A percentile compares a stretch with the other conserved stretches of the same genome.
These are phyloP conservation scores for Pythium aquatile DNA, from an alignment of 352 stramenopile genomes.

Conservation along the genomic window DNA sequence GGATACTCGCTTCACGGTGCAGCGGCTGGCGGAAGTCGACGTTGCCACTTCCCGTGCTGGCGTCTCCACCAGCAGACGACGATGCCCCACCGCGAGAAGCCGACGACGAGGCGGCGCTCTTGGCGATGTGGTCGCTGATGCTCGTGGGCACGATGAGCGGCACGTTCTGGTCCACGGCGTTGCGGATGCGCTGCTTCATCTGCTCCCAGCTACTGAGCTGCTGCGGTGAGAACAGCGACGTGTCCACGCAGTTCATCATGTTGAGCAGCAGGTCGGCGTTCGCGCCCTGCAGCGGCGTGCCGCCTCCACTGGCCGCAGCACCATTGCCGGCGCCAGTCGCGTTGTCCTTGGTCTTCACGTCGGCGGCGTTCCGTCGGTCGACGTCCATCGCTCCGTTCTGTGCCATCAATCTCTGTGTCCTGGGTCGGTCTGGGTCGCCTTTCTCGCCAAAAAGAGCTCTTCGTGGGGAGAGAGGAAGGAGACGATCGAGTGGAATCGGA, in stretches of 20 bases:
- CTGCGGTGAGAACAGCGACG: constrained; percentile 68
- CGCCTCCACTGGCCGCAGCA: constrained; percentile 29
- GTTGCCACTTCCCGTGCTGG: constrained; percentile 10
- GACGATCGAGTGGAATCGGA: not conserved
- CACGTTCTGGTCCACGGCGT: constrained; percentile 47
- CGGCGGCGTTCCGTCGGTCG: constrained; percentile 6
- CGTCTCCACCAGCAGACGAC: not conserved
- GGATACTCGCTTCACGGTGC: constrained; percentile 73
- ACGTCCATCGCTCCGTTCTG: constrained; percentile 20
- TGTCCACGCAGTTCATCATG: constrained; percentile 89
- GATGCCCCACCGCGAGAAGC: not conserved
- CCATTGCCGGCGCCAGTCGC: not conserved
- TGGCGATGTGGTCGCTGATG: constrained; percentile 23
- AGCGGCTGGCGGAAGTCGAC: constrained; percentile 53
- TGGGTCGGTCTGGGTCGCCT: not conserved
- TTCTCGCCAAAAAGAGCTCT: not conserved
- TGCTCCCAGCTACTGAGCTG: constrained; percentile 78
- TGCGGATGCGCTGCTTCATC: constrained; percentile 66
- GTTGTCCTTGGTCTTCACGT: constrained; percentile 17
- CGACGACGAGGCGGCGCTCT: constrained; percentile 5
- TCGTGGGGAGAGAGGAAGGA: not conserved
- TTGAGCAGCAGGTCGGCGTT: constrained; percentile 74
- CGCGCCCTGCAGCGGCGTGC: constrained; percentile 30
- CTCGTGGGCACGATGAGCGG: constrained; percentile 18
- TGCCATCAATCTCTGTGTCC: constrained; percentile 23